Evolutionary conservation across 768 basidiomycete species (phyloP).

Genomic region (Lyophyllum semitale): DNA sequence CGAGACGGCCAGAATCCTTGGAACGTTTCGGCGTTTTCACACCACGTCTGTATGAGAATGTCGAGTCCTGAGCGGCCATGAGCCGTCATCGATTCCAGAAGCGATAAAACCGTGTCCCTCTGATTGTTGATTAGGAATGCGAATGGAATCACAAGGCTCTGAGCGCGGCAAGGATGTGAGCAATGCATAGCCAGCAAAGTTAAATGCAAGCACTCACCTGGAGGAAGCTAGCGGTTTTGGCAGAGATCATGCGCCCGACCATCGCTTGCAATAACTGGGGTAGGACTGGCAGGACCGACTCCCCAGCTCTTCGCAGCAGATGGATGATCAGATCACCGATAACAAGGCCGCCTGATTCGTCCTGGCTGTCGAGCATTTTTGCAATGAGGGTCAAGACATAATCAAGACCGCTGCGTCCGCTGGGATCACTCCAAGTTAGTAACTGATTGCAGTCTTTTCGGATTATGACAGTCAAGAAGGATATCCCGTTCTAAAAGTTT

Average conservation of each 20-base stretch:
- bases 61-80: conserved; percentile 73
- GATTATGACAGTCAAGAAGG: conserved; percentile 79
- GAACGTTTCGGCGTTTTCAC: conserved; percentile 92
- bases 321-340: conserved; percentile 97
- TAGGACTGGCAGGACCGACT: conserved; percentile 78
- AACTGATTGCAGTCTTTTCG: conserved; percentile 87
- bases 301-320: conserved; percentile 81
- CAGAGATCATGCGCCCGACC: conserved; percentile 75
- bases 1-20: conserved; percentile 94
- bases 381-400: conserved; percentile 76
- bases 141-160: conserved; percentile 92
- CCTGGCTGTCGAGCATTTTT: conserved; percentile 72
- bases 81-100: conserved; percentile 70
- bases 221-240: conserved; percentile 88
- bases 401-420: conserved; percentile 75
- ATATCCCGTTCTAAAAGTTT: conserved; percentile 70
- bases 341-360: conserved; percentile 90
- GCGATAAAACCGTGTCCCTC: conserved; percentile 72
- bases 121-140: conserved; percentile 91
- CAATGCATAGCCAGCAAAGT: neutral
- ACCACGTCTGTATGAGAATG: conserved; percentile 90
- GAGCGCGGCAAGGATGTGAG: neutral
- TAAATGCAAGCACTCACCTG: conserved; percentile 54
- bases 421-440: conserved; percentile 68
- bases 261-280: conserved; percentile 87